Evolutionary conservation across 2,329 filamentous ascomycete genomes (phyloP).

Genomic region (Canariomyces notabilis): DNA sequence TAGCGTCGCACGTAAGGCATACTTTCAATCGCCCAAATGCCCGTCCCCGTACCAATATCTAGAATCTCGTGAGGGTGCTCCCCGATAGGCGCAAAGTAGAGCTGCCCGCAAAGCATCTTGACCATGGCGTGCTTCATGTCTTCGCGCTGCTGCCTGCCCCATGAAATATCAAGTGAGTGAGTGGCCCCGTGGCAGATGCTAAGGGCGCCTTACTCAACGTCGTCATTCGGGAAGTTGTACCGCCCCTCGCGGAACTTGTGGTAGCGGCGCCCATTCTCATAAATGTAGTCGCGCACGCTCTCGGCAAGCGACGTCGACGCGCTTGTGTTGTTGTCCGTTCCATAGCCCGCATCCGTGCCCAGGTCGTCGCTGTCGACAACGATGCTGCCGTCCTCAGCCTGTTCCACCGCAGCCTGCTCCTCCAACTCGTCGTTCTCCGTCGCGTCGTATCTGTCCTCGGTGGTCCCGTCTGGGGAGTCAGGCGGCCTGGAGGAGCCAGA

Average conservation of each 20-base stretch:
- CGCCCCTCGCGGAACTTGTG: slow-evolving; percentile 49
- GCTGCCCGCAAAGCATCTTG: slow-evolving; percentile 42
- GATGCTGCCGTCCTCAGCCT: slow-evolving; percentile 28
- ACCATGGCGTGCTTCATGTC: slow-evolving; percentile 54
- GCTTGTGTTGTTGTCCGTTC: slow-evolving; percentile 26
- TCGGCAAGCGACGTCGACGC: slow-evolving; percentile 32
- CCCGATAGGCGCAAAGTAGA: slow-evolving; percentile 50
- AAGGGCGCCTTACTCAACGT: slow-evolving; percentile 39
- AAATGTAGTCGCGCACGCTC: slow-evolving; percentile 45
- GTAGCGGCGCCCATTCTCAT: slow-evolving; percentile 56
- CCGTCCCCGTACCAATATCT: slow-evolving; percentile 56
- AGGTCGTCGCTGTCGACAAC: slow-evolving; percentile 28
- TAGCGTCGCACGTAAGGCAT: neutral
- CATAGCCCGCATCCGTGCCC: slow-evolving; percentile 29
- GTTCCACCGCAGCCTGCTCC: slow-evolving; percentile 23
- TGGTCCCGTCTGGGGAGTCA: neutral
- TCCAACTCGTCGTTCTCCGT: slow-evolving; percentile 15
- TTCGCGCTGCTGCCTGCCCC: slow-evolving; percentile 44
- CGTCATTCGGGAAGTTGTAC: slow-evolving; percentile 58
- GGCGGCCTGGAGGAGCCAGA: neutral
- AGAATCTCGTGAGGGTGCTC: slow-evolving; percentile 44
- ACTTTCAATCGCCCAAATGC: slow-evolving; percentile 55
- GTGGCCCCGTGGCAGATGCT: neutral
- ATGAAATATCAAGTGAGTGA: neutral
- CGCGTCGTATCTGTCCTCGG: slow-evolving; percentile 8